Conservation (phyloP, 768 basidiomycete species). For the Rhodosporidiobolus sp. region DNA sequence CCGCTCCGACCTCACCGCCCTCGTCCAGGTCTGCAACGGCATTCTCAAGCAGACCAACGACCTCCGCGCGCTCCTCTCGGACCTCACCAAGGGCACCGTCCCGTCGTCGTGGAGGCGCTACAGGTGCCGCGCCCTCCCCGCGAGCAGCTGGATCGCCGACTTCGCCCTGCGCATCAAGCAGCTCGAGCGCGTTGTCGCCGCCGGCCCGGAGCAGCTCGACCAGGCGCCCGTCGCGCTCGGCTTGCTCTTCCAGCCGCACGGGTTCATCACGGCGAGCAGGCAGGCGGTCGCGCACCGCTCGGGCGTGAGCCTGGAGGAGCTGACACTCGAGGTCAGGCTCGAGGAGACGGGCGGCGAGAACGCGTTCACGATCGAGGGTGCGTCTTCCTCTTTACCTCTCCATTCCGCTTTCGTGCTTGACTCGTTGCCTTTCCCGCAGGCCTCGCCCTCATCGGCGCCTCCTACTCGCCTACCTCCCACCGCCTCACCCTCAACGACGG, state of each 20-base stretch:
- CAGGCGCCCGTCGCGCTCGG: constrained; percentile 70
- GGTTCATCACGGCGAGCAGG: constrained; percentile 90
- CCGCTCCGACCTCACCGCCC: constrained; percentile 72
- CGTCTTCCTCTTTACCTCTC: constrained; percentile 47
- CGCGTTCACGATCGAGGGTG: constrained; percentile 85
- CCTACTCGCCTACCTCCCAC: constrained; percentile 59
- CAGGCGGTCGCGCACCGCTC: constrained; percentile 92
- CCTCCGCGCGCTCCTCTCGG: constrained; percentile 82
- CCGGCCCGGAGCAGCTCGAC: constrained; percentile 65
- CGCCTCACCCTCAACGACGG: constrained; percentile 80
- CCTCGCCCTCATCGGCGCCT: constrained; percentile 79
- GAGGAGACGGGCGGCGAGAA: constrained; percentile 70
- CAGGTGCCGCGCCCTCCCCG: constrained; percentile 58
- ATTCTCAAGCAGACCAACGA: constrained; percentile 94
- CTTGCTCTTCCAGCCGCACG: constrained; percentile 92
- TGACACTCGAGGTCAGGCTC: constrained; percentile 74
- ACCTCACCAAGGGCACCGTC: constrained; percentile 74
- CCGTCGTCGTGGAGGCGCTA: constrained; percentile 34
- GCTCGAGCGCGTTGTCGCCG: constrained; percentile 70
- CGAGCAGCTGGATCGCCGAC: constrained; percentile 81
- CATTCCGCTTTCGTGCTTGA: no score
- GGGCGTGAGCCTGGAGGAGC: constrained; percentile 86
- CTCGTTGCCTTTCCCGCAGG: constrained; percentile 54
- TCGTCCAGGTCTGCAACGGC: constrained; percentile 80
- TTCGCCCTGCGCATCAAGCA: constrained; percentile 76